Percentiles rank a stretch among this genome's conserved stretches.
Evolutionary conservation across 257 asterid genomes (phyloP).

Genomic region (Eustoma russellianum): DNA sequence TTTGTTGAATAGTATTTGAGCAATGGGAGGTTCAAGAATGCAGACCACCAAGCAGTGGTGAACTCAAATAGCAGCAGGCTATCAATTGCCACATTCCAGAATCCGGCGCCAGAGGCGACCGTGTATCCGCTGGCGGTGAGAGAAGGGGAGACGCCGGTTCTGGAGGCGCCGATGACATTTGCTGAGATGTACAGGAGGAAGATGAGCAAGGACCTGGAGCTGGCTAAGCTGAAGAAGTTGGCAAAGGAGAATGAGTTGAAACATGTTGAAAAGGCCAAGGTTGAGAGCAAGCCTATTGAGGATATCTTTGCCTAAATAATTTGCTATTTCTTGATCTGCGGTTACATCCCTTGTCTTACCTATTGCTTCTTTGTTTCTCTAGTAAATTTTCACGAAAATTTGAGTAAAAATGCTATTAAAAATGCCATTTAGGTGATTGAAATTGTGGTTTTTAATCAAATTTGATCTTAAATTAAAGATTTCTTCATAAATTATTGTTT

Average conservation of each 20-base stretch:
- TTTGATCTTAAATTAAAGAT: neutral
- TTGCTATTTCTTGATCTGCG: neutral
- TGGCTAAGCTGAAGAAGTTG: constrained; percentile 49
- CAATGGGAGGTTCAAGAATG: constrained; percentile 93
- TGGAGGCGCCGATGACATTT: constrained; percentile 52
- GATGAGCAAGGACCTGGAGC: constrained; percentile 70
- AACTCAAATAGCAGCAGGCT: constrained; percentile 61
- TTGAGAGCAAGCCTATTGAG: constrained; percentile 22
- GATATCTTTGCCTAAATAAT: constrained; percentile 26
- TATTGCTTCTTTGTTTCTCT: too few relatives aligned
- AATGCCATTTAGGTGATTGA: neutral
- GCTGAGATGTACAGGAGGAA: constrained; percentile 74
- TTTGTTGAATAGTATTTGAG: constrained; percentile 46
- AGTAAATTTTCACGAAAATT: neutral
- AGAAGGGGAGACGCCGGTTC: constrained; percentile 45
- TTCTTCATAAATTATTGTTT: too few relatives aligned
- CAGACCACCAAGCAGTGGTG: constrained; percentile 88
- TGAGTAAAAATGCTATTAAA: neutral
- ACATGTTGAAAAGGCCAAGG: constrained; percentile 21
- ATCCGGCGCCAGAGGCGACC: constrained; percentile 63
- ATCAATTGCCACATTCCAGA: constrained; percentile 78
- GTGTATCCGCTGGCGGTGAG: constrained; percentile 55
- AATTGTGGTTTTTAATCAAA: neutral
- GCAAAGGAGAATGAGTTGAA: constrained; percentile 34
- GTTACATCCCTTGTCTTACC: too few relatives aligned